Percentiles rank a stretch among this genome's conserved stretches.
phyloP scores from a whole-genome alignment of 441 rosid species.

The Aleurites moluccanus region DNA sequence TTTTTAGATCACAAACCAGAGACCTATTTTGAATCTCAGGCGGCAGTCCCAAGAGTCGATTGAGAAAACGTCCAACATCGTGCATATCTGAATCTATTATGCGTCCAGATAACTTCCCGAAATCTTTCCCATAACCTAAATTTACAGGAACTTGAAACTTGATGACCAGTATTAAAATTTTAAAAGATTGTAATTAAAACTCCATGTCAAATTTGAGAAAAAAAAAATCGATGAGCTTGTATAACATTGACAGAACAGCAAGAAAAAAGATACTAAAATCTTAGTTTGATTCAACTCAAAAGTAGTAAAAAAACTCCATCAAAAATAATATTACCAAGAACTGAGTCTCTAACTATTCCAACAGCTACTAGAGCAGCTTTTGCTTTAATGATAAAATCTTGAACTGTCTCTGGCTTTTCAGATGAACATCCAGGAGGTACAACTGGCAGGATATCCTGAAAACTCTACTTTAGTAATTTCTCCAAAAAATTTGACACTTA shows the following conservation, averaged over 20 bases:
- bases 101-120: conserved; percentile 85
- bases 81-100: conserved; percentile 99
- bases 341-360: conserved; percentile 95
- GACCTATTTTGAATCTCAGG: conserved; percentile 96
- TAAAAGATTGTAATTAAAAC: neutral
- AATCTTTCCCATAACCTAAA: conserved; percentile 88
- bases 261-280: conserved; percentile 1
- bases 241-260: neutral
- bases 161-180: conserved; percentile 9
- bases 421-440: conserved; percentile 94
- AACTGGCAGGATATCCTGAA: conserved; percentile 92
- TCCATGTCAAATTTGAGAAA: neutral
- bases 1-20: conserved; percentile 24
- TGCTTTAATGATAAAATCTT: conserved; percentile 81
- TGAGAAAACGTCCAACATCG: conserved; percentile 95
- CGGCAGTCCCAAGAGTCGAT: conserved; percentile 94
- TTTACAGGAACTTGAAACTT: conserved; percentile 14
- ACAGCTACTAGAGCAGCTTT: conserved; percentile 98
- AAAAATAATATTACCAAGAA: conserved; percentile 50
- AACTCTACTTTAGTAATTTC: conserved; percentile 33
- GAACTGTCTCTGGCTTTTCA: conserved; percentile 79
- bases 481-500: conserved; percentile 19
- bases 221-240: neutral
- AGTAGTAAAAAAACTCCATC: conserved; percentile 3
- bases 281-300: conserved; percentile 1